phyloP scores from a whole-genome alignment of 2,329 filamentous ascomycete species.

The Ophiocordyceps robertsii region DNA sequence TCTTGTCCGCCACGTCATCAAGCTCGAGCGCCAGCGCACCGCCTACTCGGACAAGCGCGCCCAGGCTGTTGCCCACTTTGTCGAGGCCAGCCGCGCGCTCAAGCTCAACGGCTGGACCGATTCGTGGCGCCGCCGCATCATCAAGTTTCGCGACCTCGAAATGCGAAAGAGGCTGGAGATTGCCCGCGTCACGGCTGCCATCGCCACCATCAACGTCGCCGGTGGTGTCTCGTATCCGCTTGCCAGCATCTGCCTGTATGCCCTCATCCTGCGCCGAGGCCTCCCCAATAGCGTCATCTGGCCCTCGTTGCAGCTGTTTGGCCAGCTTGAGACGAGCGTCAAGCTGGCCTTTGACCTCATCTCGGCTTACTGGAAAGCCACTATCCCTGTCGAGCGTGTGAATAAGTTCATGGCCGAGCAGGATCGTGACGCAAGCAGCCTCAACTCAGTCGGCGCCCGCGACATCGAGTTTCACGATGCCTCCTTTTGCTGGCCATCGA shows the following conservation, averaged over 20 bases:
- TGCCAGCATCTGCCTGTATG: slow-evolving; percentile 71
- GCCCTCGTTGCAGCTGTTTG: slow-evolving; percentile 71
- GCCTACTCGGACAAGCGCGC: slow-evolving; percentile 64
- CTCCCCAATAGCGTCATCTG: slow-evolving; percentile 75
- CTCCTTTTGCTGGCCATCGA: slow-evolving; percentile 70
- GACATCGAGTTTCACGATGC: slow-evolving; percentile 47
- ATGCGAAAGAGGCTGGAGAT: slow-evolving; percentile 24
- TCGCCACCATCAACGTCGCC: slow-evolving; percentile 56
- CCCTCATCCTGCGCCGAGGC: slow-evolving; percentile 51
- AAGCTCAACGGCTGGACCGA: slow-evolving; percentile 27
- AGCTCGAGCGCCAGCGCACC: slow-evolving; percentile 58
- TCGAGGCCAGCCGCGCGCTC: slow-evolving; percentile 66
- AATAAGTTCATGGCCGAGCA: slow-evolving; percentile 80
- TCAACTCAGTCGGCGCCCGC: slow-evolving; percentile 15
- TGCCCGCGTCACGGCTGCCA: slow-evolving; percentile 26
- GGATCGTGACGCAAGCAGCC: slow-evolving; percentile 47
- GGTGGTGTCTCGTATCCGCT: slow-evolving; percentile 67
- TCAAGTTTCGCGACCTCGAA: slow-evolving; percentile 20
- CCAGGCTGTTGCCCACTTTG: slow-evolving; percentile 72
- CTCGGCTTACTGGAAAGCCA: slow-evolving; percentile 65
- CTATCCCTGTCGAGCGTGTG: slow-evolving; percentile 69
- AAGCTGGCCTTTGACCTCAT: slow-evolving; percentile 64
- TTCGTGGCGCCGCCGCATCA: slow-evolving; percentile 21
- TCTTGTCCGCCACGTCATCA: slow-evolving; percentile 52
- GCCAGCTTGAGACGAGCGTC: slow-evolving; percentile 59